Percentiles rank a stretch among this genome's conserved stretches.
These are phyloP conservation scores for Monosporozyma siamensis DNA, from an alignment of 805 yeast species.

Conservation along the genomic window DNA sequence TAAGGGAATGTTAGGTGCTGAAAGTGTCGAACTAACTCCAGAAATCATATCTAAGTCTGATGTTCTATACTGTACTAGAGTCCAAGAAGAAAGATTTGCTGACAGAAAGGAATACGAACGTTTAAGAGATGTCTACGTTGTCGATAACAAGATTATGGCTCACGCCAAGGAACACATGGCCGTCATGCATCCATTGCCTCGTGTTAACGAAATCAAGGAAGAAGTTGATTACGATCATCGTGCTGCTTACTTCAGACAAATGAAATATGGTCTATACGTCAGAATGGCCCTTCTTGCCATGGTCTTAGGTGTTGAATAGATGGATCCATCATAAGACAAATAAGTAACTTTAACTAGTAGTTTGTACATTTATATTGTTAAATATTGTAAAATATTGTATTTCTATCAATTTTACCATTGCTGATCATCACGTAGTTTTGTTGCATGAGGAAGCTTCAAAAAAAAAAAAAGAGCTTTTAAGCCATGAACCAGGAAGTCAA, in stretches of 20 bases:
- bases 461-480: too few species aligned
- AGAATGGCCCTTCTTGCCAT: constrained; percentile 98
- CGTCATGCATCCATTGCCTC: constrained; percentile 97
- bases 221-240: constrained; percentile 99
- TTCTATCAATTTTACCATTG: too few species aligned
- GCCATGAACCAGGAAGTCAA: too few species aligned
- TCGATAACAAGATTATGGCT: constrained; percentile 82
- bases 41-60: constrained; percentile 85
- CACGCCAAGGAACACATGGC: constrained; percentile 98
- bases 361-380: not conserved
- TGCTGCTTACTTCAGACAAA: constrained; percentile 99
- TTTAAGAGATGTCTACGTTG: constrained; percentile 83
- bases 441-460: not conserved
- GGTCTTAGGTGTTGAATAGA: constrained; percentile 93
- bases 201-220: constrained; percentile 91
- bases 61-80: constrained; percentile 94
- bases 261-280: constrained; percentile 95
- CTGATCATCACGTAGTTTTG: not conserved
- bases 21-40: constrained; percentile 68
- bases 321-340: too few species aligned
- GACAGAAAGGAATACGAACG: constrained; percentile 70
- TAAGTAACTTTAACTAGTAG: constrained; percentile 2
- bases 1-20: constrained; percentile 62
- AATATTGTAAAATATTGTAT: not conserved
- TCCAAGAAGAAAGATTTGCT: constrained; percentile 91